Conservation (phyloP, 305 asterid genomes). For the Andrographis paniculata region DNA sequence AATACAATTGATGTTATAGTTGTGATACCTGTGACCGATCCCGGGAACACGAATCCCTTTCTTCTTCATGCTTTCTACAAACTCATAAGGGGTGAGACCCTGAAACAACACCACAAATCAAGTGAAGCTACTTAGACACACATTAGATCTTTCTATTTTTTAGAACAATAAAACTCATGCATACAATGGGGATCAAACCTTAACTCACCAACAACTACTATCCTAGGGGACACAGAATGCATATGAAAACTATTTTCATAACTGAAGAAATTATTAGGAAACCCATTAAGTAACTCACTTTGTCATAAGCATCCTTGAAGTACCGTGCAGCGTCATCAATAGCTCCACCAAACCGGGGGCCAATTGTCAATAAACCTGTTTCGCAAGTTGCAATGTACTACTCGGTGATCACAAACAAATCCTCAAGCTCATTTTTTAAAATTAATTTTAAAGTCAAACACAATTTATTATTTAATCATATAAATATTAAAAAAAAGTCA, state of each 20-base stretch:
- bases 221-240: constrained; percentile 3
- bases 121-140: neutral
- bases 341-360: constrained; percentile 99
- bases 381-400: neutral
- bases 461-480: too few species aligned
- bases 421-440: too few species aligned
- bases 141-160: too few species aligned
- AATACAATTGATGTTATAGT: too few species aligned
- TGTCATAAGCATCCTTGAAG: constrained; percentile 97
- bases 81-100: constrained; percentile 63
- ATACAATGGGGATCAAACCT: too few species aligned
- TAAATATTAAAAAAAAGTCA: neutral
- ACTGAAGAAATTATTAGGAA: neutral
- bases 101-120: constrained; percentile 20
- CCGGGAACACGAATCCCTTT: constrained; percentile 54
- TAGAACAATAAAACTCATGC: too few species aligned
- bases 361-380: constrained; percentile 85
- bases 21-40: constrained; percentile 41
- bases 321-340: constrained; percentile 98
- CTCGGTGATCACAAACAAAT: neutral
- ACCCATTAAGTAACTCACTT: constrained; percentile 42
- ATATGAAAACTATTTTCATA: too few species aligned
- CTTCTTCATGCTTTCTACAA: constrained; percentile 72
- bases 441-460: too few species aligned
- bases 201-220: neutral